phyloP scores from a whole-genome alignment of 495 filamentous ascomycete species.

The Lasiosphaeria miniovina region DNA sequence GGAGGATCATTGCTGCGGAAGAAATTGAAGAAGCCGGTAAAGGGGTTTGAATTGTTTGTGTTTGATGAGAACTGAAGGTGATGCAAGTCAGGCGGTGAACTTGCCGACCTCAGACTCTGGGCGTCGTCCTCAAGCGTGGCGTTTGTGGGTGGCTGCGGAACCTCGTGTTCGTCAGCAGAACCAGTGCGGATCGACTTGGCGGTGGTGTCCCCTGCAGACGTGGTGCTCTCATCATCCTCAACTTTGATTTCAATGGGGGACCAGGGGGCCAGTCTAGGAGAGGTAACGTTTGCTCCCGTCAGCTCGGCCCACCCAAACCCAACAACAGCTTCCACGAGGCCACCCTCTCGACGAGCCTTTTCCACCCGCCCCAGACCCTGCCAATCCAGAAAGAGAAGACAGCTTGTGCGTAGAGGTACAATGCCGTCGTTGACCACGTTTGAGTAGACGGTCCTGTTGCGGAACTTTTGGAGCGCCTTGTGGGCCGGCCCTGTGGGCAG shows the following conservation, averaged over 20 bases:
- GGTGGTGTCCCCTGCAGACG: conserved; percentile 15
- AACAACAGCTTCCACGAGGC: conserved; percentile 84
- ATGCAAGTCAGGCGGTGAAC: conserved; percentile 22
- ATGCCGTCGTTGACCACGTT: conserved; percentile 99
- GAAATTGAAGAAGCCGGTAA: conserved; percentile 63
- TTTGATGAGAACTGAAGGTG: conserved; percentile 25
- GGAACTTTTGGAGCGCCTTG: conserved; percentile 77
- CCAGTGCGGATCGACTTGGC: conserved; percentile 26
- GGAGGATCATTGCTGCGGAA: conserved; percentile 44
- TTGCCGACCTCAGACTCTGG: conserved; percentile 40
- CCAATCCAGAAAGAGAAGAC: conserved; percentile 96
- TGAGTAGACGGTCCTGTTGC: conserved; percentile 89
- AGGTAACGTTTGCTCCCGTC: conserved; percentile 65
- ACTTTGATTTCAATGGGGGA: conserved; percentile 26
- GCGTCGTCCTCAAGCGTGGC: conserved; percentile 54
- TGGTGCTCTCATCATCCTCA: conserved; percentile 1
- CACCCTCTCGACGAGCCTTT: conserved; percentile 89
- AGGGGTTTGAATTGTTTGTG: conserved; percentile 40
- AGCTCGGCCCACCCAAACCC: conserved; percentile 94
- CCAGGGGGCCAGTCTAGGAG: conserved; percentile 36
- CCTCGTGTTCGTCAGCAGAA: conserved; percentile 37
- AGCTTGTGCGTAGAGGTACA: conserved; percentile 90
- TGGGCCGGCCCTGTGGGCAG: conserved; percentile 92
- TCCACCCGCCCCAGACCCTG: conserved; percentile 88
- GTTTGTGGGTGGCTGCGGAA: conserved; percentile 58